phyloP scores from a whole-genome alignment of 1,284 basidiomycete species.

The Boletus mariae region DNA sequence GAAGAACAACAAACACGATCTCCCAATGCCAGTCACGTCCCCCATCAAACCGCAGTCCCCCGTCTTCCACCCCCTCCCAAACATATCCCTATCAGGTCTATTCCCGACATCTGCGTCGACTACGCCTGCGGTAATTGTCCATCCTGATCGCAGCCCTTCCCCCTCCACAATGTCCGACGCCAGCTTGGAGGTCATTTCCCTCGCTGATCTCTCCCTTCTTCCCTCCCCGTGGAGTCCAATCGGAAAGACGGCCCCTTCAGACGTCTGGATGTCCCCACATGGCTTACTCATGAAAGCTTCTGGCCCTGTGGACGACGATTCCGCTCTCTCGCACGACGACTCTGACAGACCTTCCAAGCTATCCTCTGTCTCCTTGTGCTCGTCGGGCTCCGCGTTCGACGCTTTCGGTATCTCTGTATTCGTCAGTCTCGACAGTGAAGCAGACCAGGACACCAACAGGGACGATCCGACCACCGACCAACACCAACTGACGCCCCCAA shows the following conservation, averaged over 20 bases:
- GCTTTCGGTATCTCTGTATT: slow-evolving; percentile 23
- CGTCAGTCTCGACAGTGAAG: slow-evolving; percentile 9
- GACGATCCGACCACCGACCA: not conserved
- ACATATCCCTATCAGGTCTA: slow-evolving; percentile 21
- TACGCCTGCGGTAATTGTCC: slow-evolving; percentile 7
- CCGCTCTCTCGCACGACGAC: too few relatives aligned
- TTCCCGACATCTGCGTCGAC: slow-evolving; percentile 4
- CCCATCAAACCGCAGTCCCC: slow-evolving; percentile 4
- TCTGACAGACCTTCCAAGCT: slow-evolving; percentile 2
- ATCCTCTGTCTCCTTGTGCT: slow-evolving; percentile 11
- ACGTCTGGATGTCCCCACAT: slow-evolving; percentile 27
- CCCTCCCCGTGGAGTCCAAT: slow-evolving; percentile 33
- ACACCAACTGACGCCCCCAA: slow-evolving; percentile 11
- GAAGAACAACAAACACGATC: not conserved
- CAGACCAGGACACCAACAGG: not conserved
- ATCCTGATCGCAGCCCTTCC: slow-evolving; percentile 23
- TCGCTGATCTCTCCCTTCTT: slow-evolving; percentile 16
- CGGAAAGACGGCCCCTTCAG: slow-evolving; percentile 7
- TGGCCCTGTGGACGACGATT: slow-evolving; percentile 11
- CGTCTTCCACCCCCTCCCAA: slow-evolving; percentile 11
- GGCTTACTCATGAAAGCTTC: slow-evolving; percentile 17
- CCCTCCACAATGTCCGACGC: slow-evolving; percentile 27
- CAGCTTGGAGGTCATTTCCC: slow-evolving; percentile 25
- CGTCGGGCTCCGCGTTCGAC: slow-evolving; percentile 16
- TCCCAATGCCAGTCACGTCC: slow-evolving; percentile 1